These are phyloP conservation scores for Lichtheimia ornata DNA, from an alignment of 371 early-diverging fungal genomes.

Conservation along the genomic window DNA sequence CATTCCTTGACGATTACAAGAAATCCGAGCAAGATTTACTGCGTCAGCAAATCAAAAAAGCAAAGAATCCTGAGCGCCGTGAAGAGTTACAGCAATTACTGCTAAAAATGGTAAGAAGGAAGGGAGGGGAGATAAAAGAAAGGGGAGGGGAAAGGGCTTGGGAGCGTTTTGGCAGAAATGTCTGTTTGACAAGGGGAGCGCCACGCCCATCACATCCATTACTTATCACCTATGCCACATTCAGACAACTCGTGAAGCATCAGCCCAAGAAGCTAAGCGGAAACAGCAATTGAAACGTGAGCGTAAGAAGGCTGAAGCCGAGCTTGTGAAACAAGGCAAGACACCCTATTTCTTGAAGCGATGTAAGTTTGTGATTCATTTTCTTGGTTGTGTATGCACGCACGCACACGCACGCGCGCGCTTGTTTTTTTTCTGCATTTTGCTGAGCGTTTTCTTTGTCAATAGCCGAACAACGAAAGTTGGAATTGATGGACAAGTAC, in stretches of 20 bases:
- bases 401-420: neutral
- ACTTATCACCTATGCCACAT: constrained; percentile 4
- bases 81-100: constrained; percentile 47
- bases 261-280: constrained; percentile 57
- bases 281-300: constrained; percentile 68
- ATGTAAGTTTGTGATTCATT: constrained; percentile 53
- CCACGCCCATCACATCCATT: too few species aligned
- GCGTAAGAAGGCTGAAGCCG: constrained; percentile 79
- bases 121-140: too few species aligned
- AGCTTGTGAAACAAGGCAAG: constrained; percentile 81
- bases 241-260: constrained; percentile 37
- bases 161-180: neutral
- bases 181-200: too few species aligned
- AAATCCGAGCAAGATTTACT: constrained; percentile 71
- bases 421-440: neutral
- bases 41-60: constrained; percentile 59
- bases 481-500: constrained; percentile 81
- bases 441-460: constrained; percentile 8
- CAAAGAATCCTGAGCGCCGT: constrained; percentile 58
- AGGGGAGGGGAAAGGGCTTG: neutral
- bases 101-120: constrained; percentile 55
- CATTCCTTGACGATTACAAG: constrained; percentile 77
- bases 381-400: too few species aligned
- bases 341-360: constrained; percentile 88
- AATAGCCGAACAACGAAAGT: constrained; percentile 76